A percentile compares a stretch with the other conserved stretches of the same genome.
Evolutionary conservation across 129 eudicot genomes (phyloP).

Genomic region (Flaveria sonorensis): DNA sequence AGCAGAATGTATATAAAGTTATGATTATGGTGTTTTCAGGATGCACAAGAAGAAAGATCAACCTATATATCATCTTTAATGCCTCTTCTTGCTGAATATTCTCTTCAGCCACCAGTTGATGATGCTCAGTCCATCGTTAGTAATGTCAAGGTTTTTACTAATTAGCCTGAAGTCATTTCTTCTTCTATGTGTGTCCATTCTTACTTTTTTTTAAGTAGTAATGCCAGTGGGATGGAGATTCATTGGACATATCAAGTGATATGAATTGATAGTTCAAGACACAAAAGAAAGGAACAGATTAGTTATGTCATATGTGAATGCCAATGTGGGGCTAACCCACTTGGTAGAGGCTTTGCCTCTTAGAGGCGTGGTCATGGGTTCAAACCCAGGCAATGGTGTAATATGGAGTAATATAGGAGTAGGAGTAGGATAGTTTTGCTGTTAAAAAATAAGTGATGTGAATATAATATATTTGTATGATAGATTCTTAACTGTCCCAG

Average conservation of each 20-base stretch:
- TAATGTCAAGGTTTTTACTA: slow-evolving; percentile 67
- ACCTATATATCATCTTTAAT: slow-evolving; percentile 70
- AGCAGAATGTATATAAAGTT: slow-evolving; percentile 7
- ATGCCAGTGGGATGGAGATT: not conserved
- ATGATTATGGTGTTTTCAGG: slow-evolving; percentile 49
- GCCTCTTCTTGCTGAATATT: slow-evolving; percentile 93
- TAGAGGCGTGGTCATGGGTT: too few relatives aligned
- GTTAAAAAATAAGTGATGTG: not conserved
- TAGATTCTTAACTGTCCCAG: not conserved
- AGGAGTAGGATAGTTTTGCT: too few relatives aligned
- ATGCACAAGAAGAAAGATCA: slow-evolving; percentile 87
- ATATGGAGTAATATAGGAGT: too few relatives aligned
- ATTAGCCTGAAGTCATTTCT: not conserved
- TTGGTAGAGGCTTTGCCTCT: too few relatives aligned
- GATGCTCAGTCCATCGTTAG: slow-evolving; percentile 93
- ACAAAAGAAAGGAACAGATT: not conserved
- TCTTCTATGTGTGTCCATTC: slow-evolving; percentile 1
- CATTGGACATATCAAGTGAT: not conserved
- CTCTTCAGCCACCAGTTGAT: slow-evolving; percentile 74
- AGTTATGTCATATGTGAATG: not conserved
- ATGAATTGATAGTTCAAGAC: not conserved
- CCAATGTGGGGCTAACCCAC: too few relatives aligned
- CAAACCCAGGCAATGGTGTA: too few relatives aligned
- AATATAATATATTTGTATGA: not conserved
- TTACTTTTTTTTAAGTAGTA: not conserved